These are phyloP conservation scores for Euphrasia confusa DNA, from an alignment of 257 asterid genomes.

Conservation along the genomic window DNA sequence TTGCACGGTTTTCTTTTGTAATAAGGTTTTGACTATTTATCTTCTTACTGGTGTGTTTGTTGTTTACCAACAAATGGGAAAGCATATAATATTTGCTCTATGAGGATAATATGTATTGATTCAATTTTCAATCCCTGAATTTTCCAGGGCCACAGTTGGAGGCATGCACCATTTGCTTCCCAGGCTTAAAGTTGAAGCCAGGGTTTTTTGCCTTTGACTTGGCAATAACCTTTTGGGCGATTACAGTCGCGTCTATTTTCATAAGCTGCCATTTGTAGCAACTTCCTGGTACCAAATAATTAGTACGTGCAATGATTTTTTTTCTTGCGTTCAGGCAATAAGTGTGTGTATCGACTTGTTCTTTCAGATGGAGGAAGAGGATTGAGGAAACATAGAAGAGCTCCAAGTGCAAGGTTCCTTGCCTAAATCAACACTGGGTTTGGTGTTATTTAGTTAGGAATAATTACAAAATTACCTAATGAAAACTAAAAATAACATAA, in stretches of 20 bases:
- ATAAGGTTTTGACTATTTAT: neutral
- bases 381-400: neutral
- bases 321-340: conserved; percentile 7
- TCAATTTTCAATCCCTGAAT: conserved; percentile 38
- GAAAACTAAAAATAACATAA: neutral
- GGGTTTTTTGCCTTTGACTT: conserved; percentile 42
- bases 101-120: conserved; percentile 37
- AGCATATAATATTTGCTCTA: conserved; percentile 22
- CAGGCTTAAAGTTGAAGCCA: conserved; percentile 42
- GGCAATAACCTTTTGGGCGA: conserved; percentile 32
- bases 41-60: conserved; percentile 4
- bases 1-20: neutral
- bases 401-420: conserved; percentile 6
- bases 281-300: conserved; percentile 33
- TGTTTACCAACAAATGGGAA: conserved; percentile 18
- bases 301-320: conserved; percentile 11
- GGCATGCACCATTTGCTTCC: conserved; percentile 61
- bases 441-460: too few relatives aligned
- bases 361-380: conserved; percentile 5
- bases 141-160: conserved; percentile 62
- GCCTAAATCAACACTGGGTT: neutral
- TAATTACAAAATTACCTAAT: too few relatives aligned
- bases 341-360: conserved; percentile 7
- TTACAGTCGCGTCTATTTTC: conserved; percentile 34
- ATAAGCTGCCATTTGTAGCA: conserved; percentile 31